phyloP scores from a whole-genome alignment of 148 eudicot species.

The Camellia granthamiana region DNA sequence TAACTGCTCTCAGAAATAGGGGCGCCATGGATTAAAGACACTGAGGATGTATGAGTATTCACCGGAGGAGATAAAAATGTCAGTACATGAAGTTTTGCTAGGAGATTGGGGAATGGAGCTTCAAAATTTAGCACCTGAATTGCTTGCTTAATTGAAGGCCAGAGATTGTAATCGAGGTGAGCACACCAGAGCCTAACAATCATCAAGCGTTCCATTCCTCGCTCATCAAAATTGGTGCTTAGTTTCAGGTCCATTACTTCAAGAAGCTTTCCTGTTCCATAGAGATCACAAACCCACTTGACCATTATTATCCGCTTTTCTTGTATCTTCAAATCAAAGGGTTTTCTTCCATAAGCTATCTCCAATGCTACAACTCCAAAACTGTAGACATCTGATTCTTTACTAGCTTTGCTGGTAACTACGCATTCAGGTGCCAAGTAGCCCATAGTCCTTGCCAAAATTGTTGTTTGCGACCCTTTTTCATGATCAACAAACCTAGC shows the following conservation, averaged over 20 bases:
- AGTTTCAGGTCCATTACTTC: conserved; percentile 18
- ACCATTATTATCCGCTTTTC: conserved; percentile 15
- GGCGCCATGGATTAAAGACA: not conserved
- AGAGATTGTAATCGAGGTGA: conserved; percentile 22
- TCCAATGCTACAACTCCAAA: conserved; percentile 30
- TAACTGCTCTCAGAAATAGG: not conserved
- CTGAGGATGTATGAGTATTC: not conserved
- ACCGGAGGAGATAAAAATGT: not conserved
- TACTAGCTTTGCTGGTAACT: conserved; percentile 21
- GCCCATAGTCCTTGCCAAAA: conserved; percentile 32
- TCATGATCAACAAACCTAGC: conserved; percentile 32
- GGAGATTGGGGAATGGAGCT: conserved; percentile 26
- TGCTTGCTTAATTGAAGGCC: conserved; percentile 27
- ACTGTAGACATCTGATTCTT: conserved; percentile 28
- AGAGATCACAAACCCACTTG: conserved; percentile 29
- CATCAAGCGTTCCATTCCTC: conserved; percentile 15
- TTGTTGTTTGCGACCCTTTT: conserved; percentile 21
- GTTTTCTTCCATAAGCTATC: conserved; percentile 35
- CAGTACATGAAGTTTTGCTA: conserved; percentile 11
- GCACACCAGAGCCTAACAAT: conserved; percentile 33
- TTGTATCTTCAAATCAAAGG: conserved; percentile 8
- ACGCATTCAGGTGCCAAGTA: conserved; percentile 29
- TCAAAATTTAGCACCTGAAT: conserved; percentile 24
- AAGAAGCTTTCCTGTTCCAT: conserved; percentile 21
- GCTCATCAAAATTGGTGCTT: conserved; percentile 14